A percentile compares a stretch with the other conserved stretches of the same genome.
These are phyloP conservation scores for Quercus alba DNA, from an alignment of 306 rosid species.

Conservation along the genomic window DNA sequence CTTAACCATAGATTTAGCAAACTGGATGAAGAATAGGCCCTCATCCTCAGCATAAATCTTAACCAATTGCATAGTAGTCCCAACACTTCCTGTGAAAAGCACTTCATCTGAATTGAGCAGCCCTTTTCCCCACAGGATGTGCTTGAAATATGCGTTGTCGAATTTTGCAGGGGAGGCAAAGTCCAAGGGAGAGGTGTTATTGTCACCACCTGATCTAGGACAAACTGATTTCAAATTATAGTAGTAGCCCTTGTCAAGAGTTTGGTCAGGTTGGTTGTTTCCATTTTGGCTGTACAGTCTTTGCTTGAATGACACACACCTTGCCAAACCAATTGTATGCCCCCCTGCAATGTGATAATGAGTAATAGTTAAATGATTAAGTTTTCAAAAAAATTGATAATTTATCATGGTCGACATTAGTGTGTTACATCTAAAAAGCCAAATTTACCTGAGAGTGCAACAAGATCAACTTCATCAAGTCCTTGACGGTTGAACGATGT, in stretches of 20 bases:
- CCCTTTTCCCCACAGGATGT: slow-evolving; percentile 64
- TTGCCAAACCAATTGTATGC: too few relatives aligned
- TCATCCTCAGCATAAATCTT: slow-evolving; percentile 58
- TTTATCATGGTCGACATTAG: too few relatives aligned
- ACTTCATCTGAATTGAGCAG: slow-evolving; percentile 73
- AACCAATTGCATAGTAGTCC: slow-evolving; percentile 41
- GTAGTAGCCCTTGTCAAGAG: too few relatives aligned
- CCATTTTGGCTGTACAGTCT: too few relatives aligned
- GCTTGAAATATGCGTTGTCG: slow-evolving; percentile 69
- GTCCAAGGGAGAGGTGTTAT: neutral
- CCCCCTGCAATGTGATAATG: too few relatives aligned
- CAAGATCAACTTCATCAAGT: slow-evolving; percentile 72
- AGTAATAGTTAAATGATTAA: too few relatives aligned
- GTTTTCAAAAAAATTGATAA: too few relatives aligned
- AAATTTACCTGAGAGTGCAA: slow-evolving; percentile 66
- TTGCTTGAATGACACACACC: too few relatives aligned
- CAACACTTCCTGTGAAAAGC: slow-evolving; percentile 54
- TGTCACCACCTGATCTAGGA: too few relatives aligned
- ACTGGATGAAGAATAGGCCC: slow-evolving; percentile 62
- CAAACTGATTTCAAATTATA: too few relatives aligned
- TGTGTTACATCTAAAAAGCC: neutral
- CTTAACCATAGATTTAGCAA: slow-evolving; percentile 75
- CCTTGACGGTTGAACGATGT: slow-evolving; percentile 73
- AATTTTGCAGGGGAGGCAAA: slow-evolving; percentile 69
- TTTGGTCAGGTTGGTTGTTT: too few relatives aligned